Evolutionary conservation across 805 yeast genomes (phyloP).

Genomic region (Kuraishia cidri): DNA sequence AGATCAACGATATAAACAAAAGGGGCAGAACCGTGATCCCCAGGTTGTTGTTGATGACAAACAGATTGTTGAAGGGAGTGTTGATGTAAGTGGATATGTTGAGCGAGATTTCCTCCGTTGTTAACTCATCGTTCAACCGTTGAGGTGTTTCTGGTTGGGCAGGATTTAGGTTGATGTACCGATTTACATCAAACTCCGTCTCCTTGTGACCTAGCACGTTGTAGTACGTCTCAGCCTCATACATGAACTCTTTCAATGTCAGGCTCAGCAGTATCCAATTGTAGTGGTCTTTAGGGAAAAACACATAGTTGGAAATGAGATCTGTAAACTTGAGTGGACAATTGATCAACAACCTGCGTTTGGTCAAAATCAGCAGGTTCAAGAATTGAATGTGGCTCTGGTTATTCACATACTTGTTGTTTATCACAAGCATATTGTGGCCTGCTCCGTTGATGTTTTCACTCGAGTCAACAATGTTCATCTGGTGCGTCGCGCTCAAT

Average conservation of each 20-base stretch:
- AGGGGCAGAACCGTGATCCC: constrained; percentile 44
- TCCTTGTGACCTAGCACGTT: constrained; percentile 2
- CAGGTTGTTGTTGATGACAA: constrained; percentile 38
- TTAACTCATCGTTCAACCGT: constrained; percentile 5
- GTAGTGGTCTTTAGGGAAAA: constrained; percentile 25
- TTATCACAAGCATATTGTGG: constrained; percentile 7
- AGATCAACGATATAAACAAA: constrained; percentile 24
- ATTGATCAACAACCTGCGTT: constrained; percentile 37
- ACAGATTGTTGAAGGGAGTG: constrained; percentile 10
- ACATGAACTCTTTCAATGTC: constrained; percentile 36
- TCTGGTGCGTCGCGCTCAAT: constrained; percentile 8
- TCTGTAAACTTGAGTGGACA: constrained; percentile 41
- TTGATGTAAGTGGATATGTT: constrained; percentile 9
- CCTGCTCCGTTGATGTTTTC: constrained; percentile 8
- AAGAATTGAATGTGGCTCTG: constrained; percentile 13
- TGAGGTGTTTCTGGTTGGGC: constrained; percentile 2
- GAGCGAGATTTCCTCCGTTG: constrained; percentile 11
- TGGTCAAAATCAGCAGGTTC: constrained; percentile 30
- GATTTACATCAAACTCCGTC: constrained; percentile 14
- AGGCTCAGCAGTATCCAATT: constrained; percentile 36
- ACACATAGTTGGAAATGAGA: constrained; percentile 35
- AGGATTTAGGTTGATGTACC: constrained; percentile 7
- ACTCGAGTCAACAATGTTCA: constrained; percentile 9
- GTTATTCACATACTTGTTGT: constrained; percentile 10
- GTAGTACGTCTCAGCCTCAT: constrained; percentile 12